phyloP scores from a whole-genome alignment of 306 rosid genomes.

The Adenanthera pavonina region DNA sequence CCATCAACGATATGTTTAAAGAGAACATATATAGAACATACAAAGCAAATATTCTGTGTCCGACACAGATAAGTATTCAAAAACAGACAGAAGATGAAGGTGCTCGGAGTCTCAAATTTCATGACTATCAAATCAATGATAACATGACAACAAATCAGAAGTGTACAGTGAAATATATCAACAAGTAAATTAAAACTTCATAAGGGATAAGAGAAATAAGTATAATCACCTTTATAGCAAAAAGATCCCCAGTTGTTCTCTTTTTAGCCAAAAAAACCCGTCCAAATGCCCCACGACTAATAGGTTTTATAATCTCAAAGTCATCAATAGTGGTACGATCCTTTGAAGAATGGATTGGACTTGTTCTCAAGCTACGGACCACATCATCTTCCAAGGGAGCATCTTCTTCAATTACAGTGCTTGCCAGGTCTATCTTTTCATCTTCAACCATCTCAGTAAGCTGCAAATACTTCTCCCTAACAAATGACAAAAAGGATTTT shows the following conservation, averaged over 20 bases:
- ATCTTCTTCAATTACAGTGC: conserved; percentile 86
- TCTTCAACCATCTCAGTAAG: conserved; percentile 95
- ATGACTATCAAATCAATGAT: neutral
- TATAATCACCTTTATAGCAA: conserved; percentile 84
- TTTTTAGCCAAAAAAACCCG: conserved; percentile 98
- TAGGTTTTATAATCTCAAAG: conserved; percentile 96
- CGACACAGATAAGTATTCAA: neutral
- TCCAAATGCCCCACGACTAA: conserved; percentile 99
- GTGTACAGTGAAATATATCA: neutral
- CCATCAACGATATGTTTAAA: neutral
- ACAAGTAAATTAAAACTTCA: neutral
- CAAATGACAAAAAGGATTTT: conserved; percentile 38
- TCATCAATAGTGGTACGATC: conserved; percentile 97
- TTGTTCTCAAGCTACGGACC: conserved; percentile 92
- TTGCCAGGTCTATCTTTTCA: conserved; percentile 79
- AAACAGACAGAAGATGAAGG: conserved; percentile 5
- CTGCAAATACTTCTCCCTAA: conserved; percentile 96
- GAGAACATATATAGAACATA: neutral
- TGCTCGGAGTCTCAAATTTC: neutral
- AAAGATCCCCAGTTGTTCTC: conserved; percentile 98
- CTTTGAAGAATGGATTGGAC: conserved; percentile 86
- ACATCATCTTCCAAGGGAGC: conserved; percentile 88
- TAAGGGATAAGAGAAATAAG: neutral
- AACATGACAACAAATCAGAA: conserved; percentile 39
- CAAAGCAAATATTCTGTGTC: neutral